These are phyloP conservation scores for Drechslerella dactyloides DNA, from an alignment of 2,329 filamentous ascomycete genomes.

Conservation along the genomic window DNA sequence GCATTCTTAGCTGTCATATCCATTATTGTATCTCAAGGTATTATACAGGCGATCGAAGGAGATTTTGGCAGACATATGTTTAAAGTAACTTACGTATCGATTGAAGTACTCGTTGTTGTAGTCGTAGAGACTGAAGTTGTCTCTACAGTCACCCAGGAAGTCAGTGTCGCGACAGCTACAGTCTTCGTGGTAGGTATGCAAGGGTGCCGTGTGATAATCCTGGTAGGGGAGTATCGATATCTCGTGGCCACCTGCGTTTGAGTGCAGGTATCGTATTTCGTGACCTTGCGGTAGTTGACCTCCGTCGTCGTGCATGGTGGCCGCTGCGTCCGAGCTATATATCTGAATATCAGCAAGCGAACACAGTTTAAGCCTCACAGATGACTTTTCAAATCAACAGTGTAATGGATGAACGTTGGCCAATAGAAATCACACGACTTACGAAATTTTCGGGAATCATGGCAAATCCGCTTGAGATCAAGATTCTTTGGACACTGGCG, in stretches of 20 bases:
- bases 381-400: too few species aligned
- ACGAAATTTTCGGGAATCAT: neutral
- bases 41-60: too few species aligned
- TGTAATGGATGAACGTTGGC: neutral
- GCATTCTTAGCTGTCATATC: too few species aligned
- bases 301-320: conserved; percentile 1
- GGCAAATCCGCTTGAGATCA: neutral
- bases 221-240: neutral
- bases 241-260: neutral
- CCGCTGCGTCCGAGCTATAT: neutral
- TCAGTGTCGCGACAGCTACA: neutral
- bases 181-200: neutral
- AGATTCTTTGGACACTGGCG: neutral
- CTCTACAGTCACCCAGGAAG: neutral
- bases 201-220: neutral
- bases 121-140: neutral
- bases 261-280: neutral
- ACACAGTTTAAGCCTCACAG: too few species aligned
- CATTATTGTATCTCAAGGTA: too few species aligned
- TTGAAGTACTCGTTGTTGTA: neutral
- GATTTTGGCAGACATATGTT: neutral
- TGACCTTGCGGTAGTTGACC: neutral
- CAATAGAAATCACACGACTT: neutral
- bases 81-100: neutral
- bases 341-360: neutral